Conservation (phyloP, 257 asterid species). For the Solanum virginianum region DNA sequence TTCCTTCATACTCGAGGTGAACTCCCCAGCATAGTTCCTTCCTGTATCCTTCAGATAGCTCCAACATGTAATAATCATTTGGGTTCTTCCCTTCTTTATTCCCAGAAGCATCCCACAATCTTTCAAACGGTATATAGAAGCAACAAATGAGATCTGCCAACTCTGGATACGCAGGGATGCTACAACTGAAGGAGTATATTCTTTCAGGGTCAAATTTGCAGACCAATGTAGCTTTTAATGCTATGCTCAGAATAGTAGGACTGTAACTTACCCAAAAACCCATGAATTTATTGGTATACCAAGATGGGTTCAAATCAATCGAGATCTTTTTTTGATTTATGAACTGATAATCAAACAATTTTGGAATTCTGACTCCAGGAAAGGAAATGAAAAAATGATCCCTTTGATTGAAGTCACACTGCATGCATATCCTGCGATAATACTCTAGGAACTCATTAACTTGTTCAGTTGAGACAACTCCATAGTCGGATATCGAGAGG, state of each 20-base stretch:
- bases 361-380: background rate
- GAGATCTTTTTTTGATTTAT: background rate
- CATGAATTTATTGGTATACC: background rate
- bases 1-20: background rate
- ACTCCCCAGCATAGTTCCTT: background rate
- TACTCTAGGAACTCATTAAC: background rate
- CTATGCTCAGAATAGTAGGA: accelerated
- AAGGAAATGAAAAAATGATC: background rate
- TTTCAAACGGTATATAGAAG: background rate
- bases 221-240: background rate
- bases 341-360: background rate
- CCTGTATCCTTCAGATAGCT: background rate
- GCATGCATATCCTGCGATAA: background rate
- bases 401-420: background rate
- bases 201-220: background rate
- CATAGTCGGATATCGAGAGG: background rate
- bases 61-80: background rate
- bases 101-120: background rate
- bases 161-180: accelerated
- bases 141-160: accelerated
- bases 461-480: too few species aligned
- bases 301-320: background rate
- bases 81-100: background rate
- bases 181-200: background rate
- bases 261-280: background rate